phyloP scores from a whole-genome alignment of 345 rosid species.

The Eucalyptus curtisii region DNA sequence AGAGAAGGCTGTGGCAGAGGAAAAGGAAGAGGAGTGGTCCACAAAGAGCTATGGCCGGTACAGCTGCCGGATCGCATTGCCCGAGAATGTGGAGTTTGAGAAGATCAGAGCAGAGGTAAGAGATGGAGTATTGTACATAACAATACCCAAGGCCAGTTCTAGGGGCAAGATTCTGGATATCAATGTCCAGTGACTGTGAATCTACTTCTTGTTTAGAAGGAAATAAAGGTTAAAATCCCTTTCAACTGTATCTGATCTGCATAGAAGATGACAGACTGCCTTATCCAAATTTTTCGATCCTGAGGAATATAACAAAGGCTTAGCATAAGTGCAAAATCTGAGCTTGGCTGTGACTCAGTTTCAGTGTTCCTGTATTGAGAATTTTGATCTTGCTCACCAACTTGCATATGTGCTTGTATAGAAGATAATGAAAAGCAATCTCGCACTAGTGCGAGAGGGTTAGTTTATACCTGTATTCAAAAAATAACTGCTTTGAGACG shows the following conservation, averaged over 20 bases:
- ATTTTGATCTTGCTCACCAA: neutral
- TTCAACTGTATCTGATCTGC: neutral
- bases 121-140: constrained; percentile 48
- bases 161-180: constrained; percentile 14
- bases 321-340: neutral
- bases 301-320: neutral
- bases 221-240: neutral
- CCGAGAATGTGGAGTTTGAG: constrained; percentile 47
- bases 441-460: neutral
- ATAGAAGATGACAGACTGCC: neutral
- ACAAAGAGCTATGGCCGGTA: constrained; percentile 47
- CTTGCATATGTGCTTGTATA: neutral
- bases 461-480: neutral
- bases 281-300: neutral
- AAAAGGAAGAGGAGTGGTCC: constrained; percentile 35
- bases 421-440: neutral
- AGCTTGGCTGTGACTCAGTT: neutral
- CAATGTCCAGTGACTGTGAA: constrained; percentile 4
- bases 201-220: neutral
- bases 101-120: constrained; percentile 52
- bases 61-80: constrained; percentile 44
- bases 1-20: neutral
- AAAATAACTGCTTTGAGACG: neutral
- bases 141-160: constrained; percentile 28
- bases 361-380: neutral